Evolutionary conservation across 345 rosid species (phyloP).

Genomic region (Eucalyptus dawsonii): DNA sequence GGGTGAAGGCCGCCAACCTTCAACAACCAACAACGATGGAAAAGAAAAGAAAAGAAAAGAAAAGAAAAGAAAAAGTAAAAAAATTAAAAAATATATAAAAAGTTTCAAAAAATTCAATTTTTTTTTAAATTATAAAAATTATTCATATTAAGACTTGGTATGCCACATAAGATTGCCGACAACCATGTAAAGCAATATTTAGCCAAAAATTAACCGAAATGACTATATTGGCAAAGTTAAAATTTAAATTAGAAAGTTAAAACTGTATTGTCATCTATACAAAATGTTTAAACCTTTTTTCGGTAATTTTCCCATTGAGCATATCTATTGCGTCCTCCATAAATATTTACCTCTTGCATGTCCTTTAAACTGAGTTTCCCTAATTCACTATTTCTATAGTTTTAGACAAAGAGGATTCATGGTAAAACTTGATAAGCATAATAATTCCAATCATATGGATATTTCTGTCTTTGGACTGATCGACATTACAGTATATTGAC

Average conservation of each 20-base stretch:
- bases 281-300: too few species aligned
- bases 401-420: neutral
- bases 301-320: neutral
- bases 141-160: rapidly evolving
- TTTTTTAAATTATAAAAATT: too few species aligned
- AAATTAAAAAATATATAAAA: too few species aligned
- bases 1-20: too few species aligned
- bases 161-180: rapidly evolving
- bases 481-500: neutral
- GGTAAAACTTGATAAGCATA: neutral
- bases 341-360: neutral
- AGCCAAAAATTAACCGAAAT: rapidly evolving
- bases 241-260: too few species aligned
- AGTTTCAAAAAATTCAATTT: too few species aligned
- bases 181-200: rapidly evolving
- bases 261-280: neutral
- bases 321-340: neutral
- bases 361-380: neutral
- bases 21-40: rapidly evolving
- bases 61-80: too few species aligned
- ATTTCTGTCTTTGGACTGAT: neutral
- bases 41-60: too few species aligned
- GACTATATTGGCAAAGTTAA: neutral
- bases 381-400: neutral
- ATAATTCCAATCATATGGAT: neutral